Base-by-base conservation (phyloP, 2,329 filamentous ascomycete species). In the Teratosphaeria epicoccoides region DNA sequence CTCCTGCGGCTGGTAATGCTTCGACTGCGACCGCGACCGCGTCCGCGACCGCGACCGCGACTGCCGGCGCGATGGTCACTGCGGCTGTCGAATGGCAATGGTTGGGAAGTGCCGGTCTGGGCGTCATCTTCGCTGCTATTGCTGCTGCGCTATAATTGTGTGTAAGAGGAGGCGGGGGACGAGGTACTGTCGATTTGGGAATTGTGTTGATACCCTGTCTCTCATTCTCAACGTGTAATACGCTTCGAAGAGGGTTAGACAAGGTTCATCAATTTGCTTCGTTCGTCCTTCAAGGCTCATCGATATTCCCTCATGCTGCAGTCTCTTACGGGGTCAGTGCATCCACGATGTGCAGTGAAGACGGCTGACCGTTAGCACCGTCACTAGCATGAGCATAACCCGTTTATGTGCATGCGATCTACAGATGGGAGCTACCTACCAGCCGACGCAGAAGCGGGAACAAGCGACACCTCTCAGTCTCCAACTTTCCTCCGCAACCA, bases 81-180 rank as follows among this genome's bases (percentile, higher is more conserved):
- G 48, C 51, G 47, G 24, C 10, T 12, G 23, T 24, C 44, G 24
- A 20, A 25, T 47, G 28, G 43, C 17, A 17, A 46, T 48, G 24
- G 47, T 47, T n/a, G 49, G 48, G 12, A 24, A 47, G 33, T 45
- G 50, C 17, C 6, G 44, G 44, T 14, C 17, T 52, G 23, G 55
- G 55, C 4, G 25, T 54, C 24, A 26, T 52, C 22, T n/a, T 55
- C 26, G 55, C 52, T 48, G 55, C 47, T 11, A 2, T 56, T 11
- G 25, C 52, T 24, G 55, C 55, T 29, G 52, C 46, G 40, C 24
- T 56, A 22, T 56, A 33, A 55, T 24, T 6, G 10, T 14, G 33
- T 22, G 33, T 20, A 22, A 40, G 33, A 40, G 33, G 17, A 40
- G 14, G 33, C 7, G 26, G 26, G 9, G 9, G 33, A 40, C 5